Evolutionary conservation across 495 filamentous ascomycete species (phyloP), one percentile per base, ranked within the genome.

Genomic region (Talaromyces adpressus): DNA sequence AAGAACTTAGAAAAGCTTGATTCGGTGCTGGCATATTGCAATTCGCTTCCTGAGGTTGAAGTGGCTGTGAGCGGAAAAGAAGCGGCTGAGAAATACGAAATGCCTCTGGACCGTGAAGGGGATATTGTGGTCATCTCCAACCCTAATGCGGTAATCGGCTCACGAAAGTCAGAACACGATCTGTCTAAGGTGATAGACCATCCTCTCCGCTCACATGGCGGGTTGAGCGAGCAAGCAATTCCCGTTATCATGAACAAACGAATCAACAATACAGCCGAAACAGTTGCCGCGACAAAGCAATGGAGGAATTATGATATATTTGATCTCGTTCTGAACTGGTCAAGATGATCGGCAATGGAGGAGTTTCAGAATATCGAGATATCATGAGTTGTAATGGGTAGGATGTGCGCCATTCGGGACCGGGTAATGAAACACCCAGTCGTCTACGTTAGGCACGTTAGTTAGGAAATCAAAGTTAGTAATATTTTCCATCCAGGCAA

Each of bases 281-380:
- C 9, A 36, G 41, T 11, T 5, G 36, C 23, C 4, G 47, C 30
- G 9, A 30, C 20, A 12, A 69, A 65, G 59, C 7, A 29, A 4
- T 73, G 72, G 72, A 70, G 68, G 41, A 75, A 75, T 57, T 75
- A 68, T 61, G 72, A 77, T 63, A 59, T 73, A 12, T 71, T 77
- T 66, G 69, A 74, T 65, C 66, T 75, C 39, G 69, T 66, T 32
- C 59, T 76, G 7, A 76, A 76, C 64, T 69, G 67, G 59, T 25
- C 32, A 29, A 56, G 12, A 32, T 63, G 23, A 20, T 51, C 14
- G n/a, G 25, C 27, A 51, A 49, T 30, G 20, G 20, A 36, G 1
- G 9, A 9, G 14, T 61, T 14, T 60, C 23, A 4, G 14, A 4
- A 29, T 53, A 58, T 63, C 45, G 1, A n/a, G 45, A 41, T 60